Conservation (phyloP, 352 stramenopile species). For the Elongisporangium undulatum region DNA sequence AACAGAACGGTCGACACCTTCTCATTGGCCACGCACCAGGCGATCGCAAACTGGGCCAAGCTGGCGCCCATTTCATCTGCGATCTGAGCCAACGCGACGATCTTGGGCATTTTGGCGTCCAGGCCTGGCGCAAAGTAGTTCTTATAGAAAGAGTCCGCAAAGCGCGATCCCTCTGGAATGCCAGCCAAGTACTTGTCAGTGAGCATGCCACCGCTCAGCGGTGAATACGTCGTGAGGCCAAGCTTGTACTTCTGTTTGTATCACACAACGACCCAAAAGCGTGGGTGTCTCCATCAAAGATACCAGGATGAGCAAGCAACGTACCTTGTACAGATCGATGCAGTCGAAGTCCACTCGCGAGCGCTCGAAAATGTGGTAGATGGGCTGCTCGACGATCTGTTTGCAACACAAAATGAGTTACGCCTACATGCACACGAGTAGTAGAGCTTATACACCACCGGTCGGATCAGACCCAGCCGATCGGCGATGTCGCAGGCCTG, state of each 20-base stretch:
- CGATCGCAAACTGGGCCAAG: constrained; percentile 28
- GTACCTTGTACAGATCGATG: constrained; percentile 41
- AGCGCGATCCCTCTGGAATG: constrained; percentile 37
- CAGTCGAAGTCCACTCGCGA: constrained; percentile 27
- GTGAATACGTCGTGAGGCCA: constrained; percentile 63
- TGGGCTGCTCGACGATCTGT: constrained; percentile 36
- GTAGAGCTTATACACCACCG: constrained; percentile 7
- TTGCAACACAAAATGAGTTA: too few relatives aligned
- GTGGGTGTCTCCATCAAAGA: too few relatives aligned
- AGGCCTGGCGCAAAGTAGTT: constrained; percentile 33
- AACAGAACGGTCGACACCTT: constrained; percentile 36
- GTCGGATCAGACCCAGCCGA: constrained; percentile 23
- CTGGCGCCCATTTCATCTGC: constrained; percentile 41
- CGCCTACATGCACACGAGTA: neutral
- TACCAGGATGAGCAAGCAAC: too few relatives aligned
- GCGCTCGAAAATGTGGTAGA: constrained; percentile 61
- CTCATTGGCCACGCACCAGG: constrained; percentile 31
- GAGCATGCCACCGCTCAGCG: constrained; percentile 50
- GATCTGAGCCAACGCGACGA: constrained; percentile 23
- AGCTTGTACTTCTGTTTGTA: constrained; percentile 50
- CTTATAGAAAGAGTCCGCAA: constrained; percentile 35
- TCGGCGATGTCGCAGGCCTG: constrained; percentile 36
- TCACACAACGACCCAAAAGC: too few relatives aligned
- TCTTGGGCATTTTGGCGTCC: constrained; percentile 31
- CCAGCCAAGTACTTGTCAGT: constrained; percentile 72